These are phyloP conservation scores for Syncephalastrum contaminatum DNA, from an alignment of 371 early-diverging fungal genomes.

Conservation along the genomic window DNA sequence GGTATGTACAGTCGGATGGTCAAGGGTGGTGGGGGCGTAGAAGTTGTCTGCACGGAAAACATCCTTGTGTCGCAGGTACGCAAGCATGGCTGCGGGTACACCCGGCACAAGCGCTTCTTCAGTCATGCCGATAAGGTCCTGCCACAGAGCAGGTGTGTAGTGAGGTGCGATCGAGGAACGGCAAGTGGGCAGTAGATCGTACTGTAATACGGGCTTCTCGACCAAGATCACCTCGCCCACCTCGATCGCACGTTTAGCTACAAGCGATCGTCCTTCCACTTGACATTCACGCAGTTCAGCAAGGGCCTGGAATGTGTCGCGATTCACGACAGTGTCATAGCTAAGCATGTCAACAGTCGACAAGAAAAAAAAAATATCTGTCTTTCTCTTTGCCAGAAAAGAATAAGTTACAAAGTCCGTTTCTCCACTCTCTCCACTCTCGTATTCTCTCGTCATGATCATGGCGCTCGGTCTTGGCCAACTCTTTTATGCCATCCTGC, in stretches of 20 bases:
- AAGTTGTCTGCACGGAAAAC: slow-evolving; percentile 26
- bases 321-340: slow-evolving; percentile 32
- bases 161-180: slow-evolving; percentile 43
- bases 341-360: slow-evolving; percentile 1
- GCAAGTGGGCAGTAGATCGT: slow-evolving; percentile 34
- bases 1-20: slow-evolving; percentile 33
- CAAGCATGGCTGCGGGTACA: slow-evolving; percentile 49
- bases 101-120: slow-evolving; percentile 38
- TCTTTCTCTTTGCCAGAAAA: too few species aligned
- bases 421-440: slow-evolving; percentile 1
- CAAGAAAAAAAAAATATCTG: not conserved
- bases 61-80: slow-evolving; percentile 29
- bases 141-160: slow-evolving; percentile 41
- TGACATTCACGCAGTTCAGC: slow-evolving; percentile 31
- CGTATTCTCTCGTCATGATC: slow-evolving; percentile 8
- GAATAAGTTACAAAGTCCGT: too few species aligned
- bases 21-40: slow-evolving; percentile 31
- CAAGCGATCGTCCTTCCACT: slow-evolving; percentile 37
- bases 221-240: slow-evolving; percentile 40
- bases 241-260: slow-evolving; percentile 24
- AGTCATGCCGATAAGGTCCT: slow-evolving; percentile 17
- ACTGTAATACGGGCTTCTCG: slow-evolving; percentile 38
- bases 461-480: slow-evolving; percentile 70
- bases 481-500: slow-evolving; percentile 74
- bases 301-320: slow-evolving; percentile 21